Base-by-base conservation (phyloP, 176 grass and related monocot genomes). In the Panicum miliaceum region DNA sequence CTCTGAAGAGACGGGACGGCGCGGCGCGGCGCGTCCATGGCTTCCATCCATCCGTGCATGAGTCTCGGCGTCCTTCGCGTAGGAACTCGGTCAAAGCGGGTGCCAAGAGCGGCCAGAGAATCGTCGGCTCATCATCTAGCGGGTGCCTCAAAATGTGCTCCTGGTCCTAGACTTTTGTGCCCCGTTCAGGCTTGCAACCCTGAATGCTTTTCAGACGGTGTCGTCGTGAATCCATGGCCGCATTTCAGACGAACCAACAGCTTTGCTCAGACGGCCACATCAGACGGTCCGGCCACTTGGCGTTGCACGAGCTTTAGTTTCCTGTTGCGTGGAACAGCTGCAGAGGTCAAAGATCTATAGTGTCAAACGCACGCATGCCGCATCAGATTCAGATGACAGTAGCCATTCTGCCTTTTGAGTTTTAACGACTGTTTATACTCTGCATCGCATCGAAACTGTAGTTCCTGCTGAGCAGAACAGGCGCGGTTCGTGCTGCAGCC, bases 11-110 rank as follows among this genome's bases (percentile, higher is more conserved):
- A 79, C 76, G 59, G 13, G 41, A 64, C 76, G 58, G 41, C 38
- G 14, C 61, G n/a, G n/a, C n/a, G 12, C 9, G 27, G 12, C 27
- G 26, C 67, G 40, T 25, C 40, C 68, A 42, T 70, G 68, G 3
- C 10, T 16, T 7, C 10, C 18, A 4, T 32, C 60, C 1, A 45
- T 45, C 37, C 38, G 18, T 38, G 51, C 59, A 46, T 29, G 59
- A 22, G 16, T 22, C 77, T 23, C 77, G 63, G 47, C 63, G 78
- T 56, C 34, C 63, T 69, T 68, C 34, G 27, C 78, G 78, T 81
- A 19, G 23, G 7, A 78, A 71, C 25, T 7, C 25, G 78, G 46
- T 68, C 78, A 53, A 50, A 36, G 26, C 0, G 11, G 15, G 26
- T 36, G 47, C 14, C 71, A 5, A 20, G 20, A 1, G 26, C 29